phyloP scores from a whole-genome alignment of 441 rosid species.

The Gossypium schwendimanii region DNA sequence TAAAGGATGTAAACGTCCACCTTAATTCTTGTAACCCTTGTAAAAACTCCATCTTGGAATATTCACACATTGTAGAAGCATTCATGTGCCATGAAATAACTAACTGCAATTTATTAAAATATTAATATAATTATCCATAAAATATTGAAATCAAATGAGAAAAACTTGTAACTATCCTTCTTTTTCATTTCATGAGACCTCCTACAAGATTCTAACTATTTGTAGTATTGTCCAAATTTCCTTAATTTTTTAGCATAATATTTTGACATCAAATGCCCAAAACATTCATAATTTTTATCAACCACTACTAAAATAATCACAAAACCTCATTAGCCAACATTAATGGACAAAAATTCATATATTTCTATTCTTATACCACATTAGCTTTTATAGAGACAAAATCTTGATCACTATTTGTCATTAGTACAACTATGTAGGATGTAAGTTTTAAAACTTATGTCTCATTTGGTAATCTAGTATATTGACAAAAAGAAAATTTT shows the following conservation, averaged over 20 bases:
- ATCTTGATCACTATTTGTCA: too few species aligned
- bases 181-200: not conserved
- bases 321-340: too few species aligned
- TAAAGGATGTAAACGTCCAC: conserved; percentile 31
- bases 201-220: not conserved
- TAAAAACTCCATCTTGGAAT: conserved; percentile 80
- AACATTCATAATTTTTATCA: not conserved
- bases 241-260: not conserved
- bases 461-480: too few species aligned
- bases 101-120: conserved; percentile 42
- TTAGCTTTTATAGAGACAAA: too few species aligned
- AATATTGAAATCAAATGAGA: not conserved
- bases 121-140: not conserved
- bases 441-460: too few species aligned
- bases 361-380: too few species aligned
- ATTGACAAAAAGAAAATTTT: too few species aligned
- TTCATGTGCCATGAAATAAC: conserved; percentile 99
- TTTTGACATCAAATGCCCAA: not conserved
- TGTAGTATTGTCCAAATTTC: not conserved
- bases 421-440: too few species aligned
- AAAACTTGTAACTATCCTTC: not conserved
- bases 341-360: too few species aligned
- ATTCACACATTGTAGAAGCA: conserved; percentile 94
- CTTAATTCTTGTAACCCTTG: conserved; percentile 71
- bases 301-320: too few species aligned